These are phyloP conservation scores for Diospyros lotus DNA, from an alignment of 148 eudicot species.

Conservation along the genomic window DNA sequence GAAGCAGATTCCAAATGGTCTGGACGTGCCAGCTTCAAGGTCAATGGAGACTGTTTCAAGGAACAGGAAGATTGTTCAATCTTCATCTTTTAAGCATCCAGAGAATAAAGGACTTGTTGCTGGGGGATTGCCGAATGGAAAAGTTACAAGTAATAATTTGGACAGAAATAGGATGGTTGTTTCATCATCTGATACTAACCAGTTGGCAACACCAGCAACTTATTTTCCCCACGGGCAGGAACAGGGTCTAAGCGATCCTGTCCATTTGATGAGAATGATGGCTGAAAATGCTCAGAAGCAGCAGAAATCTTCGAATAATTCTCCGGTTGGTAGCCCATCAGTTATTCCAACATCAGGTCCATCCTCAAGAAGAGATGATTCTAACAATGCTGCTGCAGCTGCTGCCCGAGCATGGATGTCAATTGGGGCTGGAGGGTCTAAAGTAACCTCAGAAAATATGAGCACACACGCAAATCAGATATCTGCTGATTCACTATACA, in stretches of 20 bases:
- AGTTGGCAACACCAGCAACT: constrained; percentile 19
- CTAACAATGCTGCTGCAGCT: constrained; percentile 61
- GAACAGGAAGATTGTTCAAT: constrained; percentile 31
- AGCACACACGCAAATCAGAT: constrained; percentile 40
- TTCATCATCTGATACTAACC: constrained; percentile 29
- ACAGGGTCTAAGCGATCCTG: constrained; percentile 81
- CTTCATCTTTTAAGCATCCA: constrained; percentile 22
- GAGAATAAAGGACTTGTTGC: neutral
- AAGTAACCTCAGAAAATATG: constrained; percentile 44
- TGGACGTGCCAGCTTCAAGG: constrained; percentile 29
- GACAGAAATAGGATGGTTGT: constrained; percentile 30
- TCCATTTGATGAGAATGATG: constrained; percentile 75
- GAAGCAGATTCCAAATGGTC: constrained; percentile 28
- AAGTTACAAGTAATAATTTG: constrained; percentile 17
- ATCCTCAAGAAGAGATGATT: constrained; percentile 41
- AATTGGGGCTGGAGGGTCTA: constrained; percentile 54
- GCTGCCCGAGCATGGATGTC: constrained; percentile 90
- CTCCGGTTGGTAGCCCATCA: constrained; percentile 23
- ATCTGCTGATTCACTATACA: constrained; percentile 39
- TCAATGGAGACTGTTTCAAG: constrained; percentile 24
- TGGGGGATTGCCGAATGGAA: constrained; percentile 3
- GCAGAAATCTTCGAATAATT: constrained; percentile 36
- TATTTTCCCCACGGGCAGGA: constrained; percentile 44
- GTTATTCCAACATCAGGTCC: constrained; percentile 23
- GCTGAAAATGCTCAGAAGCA: constrained; percentile 66